A percentile compares a stretch with the other conserved stretches of the same genome.
These are phyloP conservation scores for Pharus latifolius DNA, from an alignment of 176 grass and related monocot species.

Conservation along the genomic window DNA sequence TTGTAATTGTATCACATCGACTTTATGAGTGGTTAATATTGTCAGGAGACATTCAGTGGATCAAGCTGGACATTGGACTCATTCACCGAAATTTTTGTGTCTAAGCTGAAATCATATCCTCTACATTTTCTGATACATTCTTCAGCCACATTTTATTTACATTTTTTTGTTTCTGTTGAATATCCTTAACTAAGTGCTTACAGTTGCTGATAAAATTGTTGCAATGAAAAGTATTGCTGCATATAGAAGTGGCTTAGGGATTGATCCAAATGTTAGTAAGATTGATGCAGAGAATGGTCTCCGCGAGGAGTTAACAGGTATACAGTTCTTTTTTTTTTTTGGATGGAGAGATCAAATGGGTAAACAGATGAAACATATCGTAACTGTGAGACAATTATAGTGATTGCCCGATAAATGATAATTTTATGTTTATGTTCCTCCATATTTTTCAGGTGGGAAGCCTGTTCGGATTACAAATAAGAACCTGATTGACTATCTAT, in stretches of 20 bases:
- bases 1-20: background rate
- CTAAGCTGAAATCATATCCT: constrained; percentile 97
- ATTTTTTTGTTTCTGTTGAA: background rate
- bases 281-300: constrained; percentile 77
- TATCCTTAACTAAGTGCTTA: constrained; percentile 47
- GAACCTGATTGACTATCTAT: constrained; percentile 89
- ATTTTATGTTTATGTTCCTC: background rate
- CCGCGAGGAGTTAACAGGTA: constrained; percentile 63
- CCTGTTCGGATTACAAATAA: constrained; percentile 79
- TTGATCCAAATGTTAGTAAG: constrained; percentile 64
- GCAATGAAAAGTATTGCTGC: constrained; percentile 92
- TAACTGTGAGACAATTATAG: background rate
- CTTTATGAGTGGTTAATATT: constrained; percentile 1
- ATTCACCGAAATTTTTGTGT: constrained; percentile 58
- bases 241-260: constrained; percentile 85
- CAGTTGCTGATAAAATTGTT: constrained; percentile 62
- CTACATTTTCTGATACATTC: background rate
- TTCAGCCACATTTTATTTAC: background rate
- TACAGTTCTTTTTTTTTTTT: background rate
- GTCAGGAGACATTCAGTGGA: constrained; percentile 56
- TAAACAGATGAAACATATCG: background rate
- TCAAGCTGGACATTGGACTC: constrained; percentile 75
- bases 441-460: constrained; percentile 60
- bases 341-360: background rate
- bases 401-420: background rate